phyloP scores from a whole-genome alignment of 2,329 filamentous ascomycete species.

The Pseudocercospora macadamiae region DNA sequence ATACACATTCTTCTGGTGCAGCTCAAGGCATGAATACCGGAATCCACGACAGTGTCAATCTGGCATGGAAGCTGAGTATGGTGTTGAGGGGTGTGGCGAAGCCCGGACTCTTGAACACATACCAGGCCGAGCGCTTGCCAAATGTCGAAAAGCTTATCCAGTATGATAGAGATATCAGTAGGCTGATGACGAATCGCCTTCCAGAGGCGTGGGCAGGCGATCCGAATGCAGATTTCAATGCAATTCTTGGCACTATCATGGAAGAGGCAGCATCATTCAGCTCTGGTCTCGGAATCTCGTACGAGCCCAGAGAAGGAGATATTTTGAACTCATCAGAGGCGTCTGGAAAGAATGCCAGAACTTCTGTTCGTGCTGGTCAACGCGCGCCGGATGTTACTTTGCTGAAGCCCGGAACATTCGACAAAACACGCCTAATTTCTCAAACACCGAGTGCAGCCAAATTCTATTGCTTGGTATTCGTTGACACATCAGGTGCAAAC shows the following conservation, averaged over 20 bases:
- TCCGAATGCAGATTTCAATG: constrained; percentile 24
- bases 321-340: constrained; percentile 16
- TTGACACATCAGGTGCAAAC: constrained; percentile 36
- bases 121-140: constrained; percentile 41
- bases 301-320: constrained; percentile 17
- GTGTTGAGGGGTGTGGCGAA: constrained; percentile 44
- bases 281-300: constrained; percentile 28
- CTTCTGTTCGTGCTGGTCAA: constrained; percentile 43
- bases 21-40: constrained; percentile 51
- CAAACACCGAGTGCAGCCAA: constrained; percentile 47
- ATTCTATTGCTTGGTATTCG: constrained; percentile 51
- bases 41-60: constrained; percentile 50
- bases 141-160: constrained; percentile 30
- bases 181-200: constrained; percentile 28
- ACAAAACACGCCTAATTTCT: constrained; percentile 48
- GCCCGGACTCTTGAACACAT: constrained; percentile 42
- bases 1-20: constrained; percentile 47
- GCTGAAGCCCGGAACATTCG: constrained; percentile 50
- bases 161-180: constrained; percentile 30
- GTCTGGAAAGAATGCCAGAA: neutral
- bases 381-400: constrained; percentile 53
- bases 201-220: constrained; percentile 26
- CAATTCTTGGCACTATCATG: constrained; percentile 25
- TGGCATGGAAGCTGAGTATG: constrained; percentile 50
- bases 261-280: constrained; percentile 29